These are phyloP conservation scores for Arthrobotrys sphaeroides DNA, from an alignment of 2,329 filamentous ascomycete species.

Conservation along the genomic window DNA sequence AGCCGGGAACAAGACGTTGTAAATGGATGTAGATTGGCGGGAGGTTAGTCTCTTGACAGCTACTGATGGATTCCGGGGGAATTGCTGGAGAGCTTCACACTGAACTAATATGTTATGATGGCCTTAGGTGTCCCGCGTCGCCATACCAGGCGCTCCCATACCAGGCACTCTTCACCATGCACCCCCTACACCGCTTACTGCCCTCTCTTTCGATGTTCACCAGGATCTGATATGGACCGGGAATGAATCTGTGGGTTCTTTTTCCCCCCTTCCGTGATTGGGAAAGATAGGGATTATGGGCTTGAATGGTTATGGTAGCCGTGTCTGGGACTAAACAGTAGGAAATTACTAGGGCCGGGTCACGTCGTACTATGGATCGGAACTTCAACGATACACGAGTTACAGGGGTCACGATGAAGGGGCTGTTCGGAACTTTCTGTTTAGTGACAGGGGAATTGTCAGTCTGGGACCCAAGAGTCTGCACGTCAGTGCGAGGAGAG, in stretches of 20 bases:
- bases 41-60: conserved; percentile 65
- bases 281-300: conserved; percentile 51
- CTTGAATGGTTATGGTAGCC: not conserved
- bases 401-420: conserved; percentile 80
- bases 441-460: conserved; percentile 90
- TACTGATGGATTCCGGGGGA: not conserved
- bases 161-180: conserved; percentile 78
- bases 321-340: no score
- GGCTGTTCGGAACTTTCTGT: conserved; percentile 86
- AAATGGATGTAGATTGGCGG: conserved; percentile 75
- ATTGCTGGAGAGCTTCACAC: not conserved
- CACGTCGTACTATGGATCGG: conserved; percentile 84
- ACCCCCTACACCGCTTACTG: conserved; percentile 75
- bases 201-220: conserved; percentile 85
- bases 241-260: conserved; percentile 76
- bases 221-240: conserved; percentile 94
- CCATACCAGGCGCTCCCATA: conserved; percentile 79
- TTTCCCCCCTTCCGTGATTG: no score
- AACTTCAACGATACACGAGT: conserved; percentile 88
- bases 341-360: conserved; percentile 75
- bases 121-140: conserved; percentile 79
- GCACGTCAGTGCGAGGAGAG: conserved; percentile 86
- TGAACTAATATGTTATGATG: conserved; percentile 7
- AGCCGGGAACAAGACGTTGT: conserved; percentile 57
- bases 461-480: conserved; percentile 83